Evolutionary conservation across 805 yeast genomes (phyloP).

Genomic region (Wickerhamia fluorescens): DNA sequence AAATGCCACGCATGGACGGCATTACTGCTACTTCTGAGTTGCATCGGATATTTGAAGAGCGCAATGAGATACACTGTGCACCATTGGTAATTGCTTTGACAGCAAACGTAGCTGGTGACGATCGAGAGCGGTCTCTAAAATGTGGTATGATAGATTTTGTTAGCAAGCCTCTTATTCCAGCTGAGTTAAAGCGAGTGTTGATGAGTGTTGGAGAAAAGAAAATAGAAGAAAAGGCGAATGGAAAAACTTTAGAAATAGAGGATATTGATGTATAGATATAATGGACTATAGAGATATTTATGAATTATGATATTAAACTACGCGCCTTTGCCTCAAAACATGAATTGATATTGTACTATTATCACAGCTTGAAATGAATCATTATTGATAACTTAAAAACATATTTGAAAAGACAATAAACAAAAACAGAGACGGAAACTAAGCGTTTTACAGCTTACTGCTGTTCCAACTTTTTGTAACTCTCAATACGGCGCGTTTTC

Average conservation of each 20-base stretch:
- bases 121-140: conserved; percentile 37
- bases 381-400: too few relatives aligned
- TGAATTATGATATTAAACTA: too few relatives aligned
- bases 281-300: too few relatives aligned
- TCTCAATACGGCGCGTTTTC: conserved; percentile 21
- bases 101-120: conserved; percentile 51
- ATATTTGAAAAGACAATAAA: too few relatives aligned
- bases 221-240: not conserved
- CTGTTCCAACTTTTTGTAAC: too few relatives aligned
- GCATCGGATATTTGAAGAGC: conserved; percentile 18
- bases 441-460: too few relatives aligned
- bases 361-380: too few relatives aligned
- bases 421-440: too few relatives aligned
- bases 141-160: conserved; percentile 49
- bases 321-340: too few relatives aligned
- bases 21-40: conserved; percentile 41
- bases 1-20: conserved; percentile 53
- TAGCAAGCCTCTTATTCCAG: conserved; percentile 47
- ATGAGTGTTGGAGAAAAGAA: conserved; percentile 4
- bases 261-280: too few relatives aligned
- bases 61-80: conserved; percentile 10
- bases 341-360: too few relatives aligned
- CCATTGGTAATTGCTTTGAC: conserved; percentile 43
- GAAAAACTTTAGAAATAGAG: not conserved
- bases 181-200: conserved; percentile 33